These are phyloP conservation scores for Aschersonia sp. DNA, from an alignment of 2,329 filamentous ascomycete species.

Conservation along the genomic window DNA sequence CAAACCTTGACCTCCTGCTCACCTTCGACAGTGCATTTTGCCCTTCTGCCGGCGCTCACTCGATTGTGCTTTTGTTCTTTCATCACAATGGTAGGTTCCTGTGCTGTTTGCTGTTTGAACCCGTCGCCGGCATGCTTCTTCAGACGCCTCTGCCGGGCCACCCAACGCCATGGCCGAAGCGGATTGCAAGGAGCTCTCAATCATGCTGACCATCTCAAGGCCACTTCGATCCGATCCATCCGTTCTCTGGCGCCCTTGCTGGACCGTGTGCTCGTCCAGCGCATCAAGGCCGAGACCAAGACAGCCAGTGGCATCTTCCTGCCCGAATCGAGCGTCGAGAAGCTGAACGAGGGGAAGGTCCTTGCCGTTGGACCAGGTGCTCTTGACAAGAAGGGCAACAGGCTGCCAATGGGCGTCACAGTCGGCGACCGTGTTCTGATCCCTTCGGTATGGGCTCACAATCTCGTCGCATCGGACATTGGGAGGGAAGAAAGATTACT, in stretches of 20 bases:
- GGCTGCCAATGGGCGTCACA: conserved; percentile 67
- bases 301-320: conserved; percentile 96
- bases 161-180: too few relatives aligned
- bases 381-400: conserved; percentile 77
- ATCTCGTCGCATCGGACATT: not conserved
- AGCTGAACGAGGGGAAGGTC: conserved; percentile 95
- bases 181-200: not conserved
- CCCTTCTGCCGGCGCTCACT: too few relatives aligned
- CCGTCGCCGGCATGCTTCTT: too few relatives aligned
- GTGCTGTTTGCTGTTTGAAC: too few relatives aligned
- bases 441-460: conserved; percentile 56
- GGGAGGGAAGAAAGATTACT: too few relatives aligned
- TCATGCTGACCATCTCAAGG: conserved; percentile 19
- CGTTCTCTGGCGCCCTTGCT: conserved; percentile 88
- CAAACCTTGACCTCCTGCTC: not conserved
- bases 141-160: too few relatives aligned
- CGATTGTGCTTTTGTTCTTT: too few relatives aligned
- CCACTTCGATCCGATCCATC: conserved; percentile 80
- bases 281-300: conserved; percentile 92
- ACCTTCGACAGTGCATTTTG: not conserved
- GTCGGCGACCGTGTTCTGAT: conserved; percentile 89
- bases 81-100: too few relatives aligned
- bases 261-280: conserved; percentile 96
- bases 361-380: conserved; percentile 85
- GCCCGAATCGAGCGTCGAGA: conserved; percentile 91